Conservation (phyloP, 2,329 filamentous ascomycete species). For the Emmonsiellopsis sp. region DNA sequence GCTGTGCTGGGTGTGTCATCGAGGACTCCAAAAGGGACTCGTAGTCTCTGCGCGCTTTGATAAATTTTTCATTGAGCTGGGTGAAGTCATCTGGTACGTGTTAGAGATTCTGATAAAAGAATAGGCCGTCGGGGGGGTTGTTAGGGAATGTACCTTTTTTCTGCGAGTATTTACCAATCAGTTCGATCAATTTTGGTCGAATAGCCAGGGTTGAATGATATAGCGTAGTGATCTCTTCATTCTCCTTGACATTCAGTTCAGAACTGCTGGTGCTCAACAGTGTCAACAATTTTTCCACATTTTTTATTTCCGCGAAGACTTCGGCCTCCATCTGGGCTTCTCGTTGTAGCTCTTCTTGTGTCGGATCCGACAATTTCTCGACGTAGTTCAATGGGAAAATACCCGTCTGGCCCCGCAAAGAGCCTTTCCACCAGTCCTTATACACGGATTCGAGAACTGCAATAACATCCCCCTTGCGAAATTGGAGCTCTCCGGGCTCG, state of each 20-base stretch:
- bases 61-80: slow-evolving; percentile 97
- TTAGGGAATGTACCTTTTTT: slow-evolving; percentile 66
- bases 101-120: slow-evolving; percentile 9
- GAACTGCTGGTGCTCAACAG: slow-evolving; percentile 80
- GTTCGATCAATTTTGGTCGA: slow-evolving; percentile 89
- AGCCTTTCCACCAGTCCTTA: slow-evolving; percentile 99
- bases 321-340: slow-evolving; percentile 92
- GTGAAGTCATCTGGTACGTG: slow-evolving; percentile 77
- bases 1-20: slow-evolving; percentile 86
- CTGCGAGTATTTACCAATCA: slow-evolving; percentile 98
- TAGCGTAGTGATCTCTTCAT: slow-evolving; percentile 84
- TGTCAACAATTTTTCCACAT: slow-evolving; percentile 74
- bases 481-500: slow-evolving; percentile 88
- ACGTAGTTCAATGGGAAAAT: slow-evolving; percentile 99
- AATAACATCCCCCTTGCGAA: slow-evolving; percentile 94
- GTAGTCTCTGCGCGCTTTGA: slow-evolving; percentile 95
- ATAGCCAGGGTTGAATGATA: slow-evolving; percentile 95
- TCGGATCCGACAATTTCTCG: slow-evolving; percentile 92
- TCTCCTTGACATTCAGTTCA: slow-evolving; percentile 75
- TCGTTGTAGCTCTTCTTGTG: slow-evolving; percentile 82
- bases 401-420: slow-evolving; percentile 84
- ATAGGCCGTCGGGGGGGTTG: not conserved
- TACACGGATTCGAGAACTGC: slow-evolving; percentile 95
- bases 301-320: slow-evolving; percentile 68
- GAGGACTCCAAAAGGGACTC: slow-evolving; percentile 91